Evolutionary conservation across 1,284 basidiomycete species (phyloP), one percentile per base, ranked within the genome.

Genomic region (Trametes sp.): DNA sequence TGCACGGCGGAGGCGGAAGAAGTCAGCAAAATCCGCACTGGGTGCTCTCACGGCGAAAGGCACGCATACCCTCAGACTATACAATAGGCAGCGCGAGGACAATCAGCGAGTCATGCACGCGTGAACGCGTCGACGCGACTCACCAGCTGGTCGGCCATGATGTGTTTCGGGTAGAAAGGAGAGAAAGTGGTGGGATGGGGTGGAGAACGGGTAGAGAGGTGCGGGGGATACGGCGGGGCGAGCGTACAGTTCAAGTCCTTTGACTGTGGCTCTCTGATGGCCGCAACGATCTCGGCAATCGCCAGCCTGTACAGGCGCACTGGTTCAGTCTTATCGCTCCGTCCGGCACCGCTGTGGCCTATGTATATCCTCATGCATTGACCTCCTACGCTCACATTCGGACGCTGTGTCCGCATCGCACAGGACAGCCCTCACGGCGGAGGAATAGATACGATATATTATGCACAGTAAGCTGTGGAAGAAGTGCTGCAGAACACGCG

Each of bases 121-220:
- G n/a, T 2, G 28, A 1, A 52, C 21, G n/a, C 31, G 45, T 33
- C 13, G 3, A 31, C 46, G 11, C 45, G 41, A 81, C 87, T 76
- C 72, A 90, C 88, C 71, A 90, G 75, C 77, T 88, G 86, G 77
- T 90, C 87, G 67, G 87, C 87, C 88, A 90, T 90, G 26, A 56
- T 69, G 56, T 59, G 49, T 29, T 46, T 54, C 33, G 49, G 52
- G 21, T 48, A 54, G 31, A 60, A 64, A 57, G 57, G 63, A 57
- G 61, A 57, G 54, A 57, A 61, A 24, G 63, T 48, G 55, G 59
- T 56, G 57, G 52, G 31, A 59, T 61, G 63, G 59, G 67, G 55
- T 41, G 42, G 57, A 53, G 45, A 55, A 62, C 62, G 55, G 21
- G 55, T 56, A 64, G 63, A 65, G 57, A 69, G 66, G 62, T 62